These are phyloP conservation scores for Boechera stricta DNA, from an alignment of 345 rosid species.

Conservation along the genomic window DNA sequence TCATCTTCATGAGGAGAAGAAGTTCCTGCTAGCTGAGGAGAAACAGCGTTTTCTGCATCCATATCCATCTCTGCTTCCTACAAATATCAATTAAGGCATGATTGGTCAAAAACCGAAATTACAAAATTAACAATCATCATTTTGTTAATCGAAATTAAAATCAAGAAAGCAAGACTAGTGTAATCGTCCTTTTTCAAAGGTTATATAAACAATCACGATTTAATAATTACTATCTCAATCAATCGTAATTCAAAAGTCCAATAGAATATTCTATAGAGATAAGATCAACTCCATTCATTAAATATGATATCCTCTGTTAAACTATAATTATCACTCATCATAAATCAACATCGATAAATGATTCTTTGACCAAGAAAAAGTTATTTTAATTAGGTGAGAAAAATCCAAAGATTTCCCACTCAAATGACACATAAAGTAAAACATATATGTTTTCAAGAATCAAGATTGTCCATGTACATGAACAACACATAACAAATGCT, in stretches of 20 bases:
- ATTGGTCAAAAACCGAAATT: no score
- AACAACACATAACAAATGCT: not conserved
- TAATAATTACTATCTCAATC: slow-evolving; percentile 42
- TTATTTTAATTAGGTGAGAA: slow-evolving; percentile 8
- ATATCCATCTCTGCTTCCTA: no score
- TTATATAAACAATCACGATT: slow-evolving; percentile 39
- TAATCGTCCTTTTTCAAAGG: slow-evolving; percentile 17
- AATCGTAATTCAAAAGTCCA: slow-evolving; percentile 37
- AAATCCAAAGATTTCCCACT: slow-evolving; percentile 25
- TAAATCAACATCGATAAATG: slow-evolving; percentile 39
- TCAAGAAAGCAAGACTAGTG: slow-evolving; percentile 30
- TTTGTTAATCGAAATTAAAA: no score
- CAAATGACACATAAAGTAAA: slow-evolving; percentile 10
- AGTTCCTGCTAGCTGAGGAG: no score
- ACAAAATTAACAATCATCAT: no score
- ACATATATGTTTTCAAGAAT: not conserved
- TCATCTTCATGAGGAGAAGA: no score
- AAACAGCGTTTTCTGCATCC: no score
- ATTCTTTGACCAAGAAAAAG: slow-evolving; percentile 32
- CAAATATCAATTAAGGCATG: no score
- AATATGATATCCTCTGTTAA: slow-evolving; percentile 22
- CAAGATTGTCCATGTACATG: not conserved
- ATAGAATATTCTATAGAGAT: slow-evolving; percentile 39
- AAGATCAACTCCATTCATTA: slow-evolving; percentile 34
- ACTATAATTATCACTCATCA: slow-evolving; percentile 2